Base-by-base conservation (phyloP, 2,329 filamentous ascomycete species). In the Penicillium sp. region DNA sequence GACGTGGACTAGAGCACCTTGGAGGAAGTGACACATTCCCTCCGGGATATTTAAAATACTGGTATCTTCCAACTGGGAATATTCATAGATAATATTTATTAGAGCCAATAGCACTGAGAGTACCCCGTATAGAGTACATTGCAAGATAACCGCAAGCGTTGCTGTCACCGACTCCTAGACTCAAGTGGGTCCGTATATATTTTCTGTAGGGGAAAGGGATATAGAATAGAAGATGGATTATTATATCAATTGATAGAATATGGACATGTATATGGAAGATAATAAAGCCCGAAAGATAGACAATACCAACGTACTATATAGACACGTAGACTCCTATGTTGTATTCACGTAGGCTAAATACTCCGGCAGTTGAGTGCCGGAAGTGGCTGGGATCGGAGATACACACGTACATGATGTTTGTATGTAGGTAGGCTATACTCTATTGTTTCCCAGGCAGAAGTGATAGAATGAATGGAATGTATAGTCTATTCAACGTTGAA, bases 321-420 rank as follows among this genome's bases (percentile, higher is more conserved):
- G 17, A 42, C 40, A 31, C 17, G 28, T 42, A 21, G 19, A 10
- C n/a, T n/a, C 19, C 7, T 22, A 17, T 40, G n/a, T n/a, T n/a
- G n/a, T n/a, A n/a, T n/a, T 29, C 21, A 34, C 17, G 21, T 34
- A 13, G 24, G 32, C 15, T 29, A 39, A 45, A 45, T 39, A 37
- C 34, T 39, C 34, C 47, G 28, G 46, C 38, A 37, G 6, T 21
- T 28, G 22, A 39, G n/a, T 33, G 21, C 34, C 47, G 41, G 47
- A 45, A 39, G 41, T 49, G 47, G 47, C 47, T 49, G 47, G 41
- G 46, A 40, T 45, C 22, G 21, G 46, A 49, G 41, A 49, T 28
- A 37, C 41, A 37, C 41, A 39, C 4, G 15, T 24, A 38, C 21
- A 32, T 26, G 26, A 37, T 35, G 12, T 29, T 26, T 26, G 24